Evolutionary conservation across 768 basidiomycete genomes (phyloP).

Genomic region (Paxillus rubicundulus): DNA sequence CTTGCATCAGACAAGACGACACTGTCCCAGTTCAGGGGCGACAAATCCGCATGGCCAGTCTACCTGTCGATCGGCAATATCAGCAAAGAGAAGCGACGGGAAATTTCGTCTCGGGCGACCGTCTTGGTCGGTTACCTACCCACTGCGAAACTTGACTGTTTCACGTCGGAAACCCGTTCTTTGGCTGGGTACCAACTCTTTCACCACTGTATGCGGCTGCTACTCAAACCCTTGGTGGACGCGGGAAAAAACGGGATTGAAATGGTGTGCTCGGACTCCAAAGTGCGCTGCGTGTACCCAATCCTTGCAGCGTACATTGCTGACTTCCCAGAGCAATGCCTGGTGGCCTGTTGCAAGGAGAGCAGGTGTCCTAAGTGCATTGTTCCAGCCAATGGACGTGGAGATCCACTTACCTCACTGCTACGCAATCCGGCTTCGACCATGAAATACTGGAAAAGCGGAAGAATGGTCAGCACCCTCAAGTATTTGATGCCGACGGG

Average conservation of each 20-base stretch:
- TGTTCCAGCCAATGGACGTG: neutral
- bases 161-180: neutral
- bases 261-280: constrained; percentile 16
- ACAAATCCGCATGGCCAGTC: constrained; percentile 27
- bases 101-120: constrained; percentile 8
- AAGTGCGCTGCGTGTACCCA: constrained; percentile 12
- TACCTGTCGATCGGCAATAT: constrained; percentile 28
- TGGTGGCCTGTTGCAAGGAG: constrained; percentile 12
- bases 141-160: constrained; percentile 6
- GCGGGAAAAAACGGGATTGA: constrained; percentile 16
- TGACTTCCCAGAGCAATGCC: constrained; percentile 19
- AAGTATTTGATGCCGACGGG: neutral
- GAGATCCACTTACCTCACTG: neutral
- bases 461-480: constrained; percentile 4
- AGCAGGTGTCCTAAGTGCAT: constrained; percentile 8
- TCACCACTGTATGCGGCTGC: constrained; percentile 17
- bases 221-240: constrained; percentile 15
- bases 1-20: constrained; percentile 43
- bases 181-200: constrained; percentile 18
- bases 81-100: constrained; percentile 9
- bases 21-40: constrained; percentile 36
- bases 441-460: neutral
- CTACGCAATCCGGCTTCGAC: neutral
- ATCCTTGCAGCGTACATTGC: constrained; percentile 25
- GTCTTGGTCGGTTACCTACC: constrained; percentile 6